These are phyloP conservation scores for Conringia planisiliqua DNA, from an alignment of 345 rosid genomes.

Conservation along the genomic window DNA sequence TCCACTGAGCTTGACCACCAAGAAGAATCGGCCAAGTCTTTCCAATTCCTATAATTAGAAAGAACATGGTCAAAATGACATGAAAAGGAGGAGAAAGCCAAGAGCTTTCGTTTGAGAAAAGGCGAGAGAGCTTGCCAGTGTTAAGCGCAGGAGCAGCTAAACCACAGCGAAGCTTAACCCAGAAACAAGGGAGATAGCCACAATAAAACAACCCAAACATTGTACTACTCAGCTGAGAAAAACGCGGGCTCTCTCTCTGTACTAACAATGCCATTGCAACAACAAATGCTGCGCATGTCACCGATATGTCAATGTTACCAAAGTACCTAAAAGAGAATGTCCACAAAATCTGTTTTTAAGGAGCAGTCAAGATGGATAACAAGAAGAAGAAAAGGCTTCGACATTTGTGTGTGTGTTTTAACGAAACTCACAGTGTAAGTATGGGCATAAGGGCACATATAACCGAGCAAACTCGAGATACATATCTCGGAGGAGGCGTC, in stretches of 20 bases:
- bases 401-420: background rate
- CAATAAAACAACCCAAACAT: slow-evolving; percentile 89
- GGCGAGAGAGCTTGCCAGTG: slow-evolving; percentile 54
- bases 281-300: slow-evolving; percentile 77
- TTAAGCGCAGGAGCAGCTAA: slow-evolving; percentile 77
- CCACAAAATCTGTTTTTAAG: background rate
- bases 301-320: slow-evolving; percentile 78
- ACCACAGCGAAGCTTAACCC: slow-evolving; percentile 91
- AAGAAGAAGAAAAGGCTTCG: background rate
- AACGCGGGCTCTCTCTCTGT: slow-evolving; percentile 85
- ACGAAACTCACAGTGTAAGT: slow-evolving; percentile 66
- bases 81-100: background rate
- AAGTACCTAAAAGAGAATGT: slow-evolving; percentile 50
- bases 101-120: background rate
- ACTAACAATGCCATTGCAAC: slow-evolving; percentile 79
- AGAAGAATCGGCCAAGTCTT: slow-evolving; percentile 74
- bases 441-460: slow-evolving; percentile 81
- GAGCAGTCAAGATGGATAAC: background rate
- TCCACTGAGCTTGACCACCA: slow-evolving; percentile 94
- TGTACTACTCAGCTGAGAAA: slow-evolving; percentile 86
- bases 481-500: slow-evolving; percentile 96
- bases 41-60: slow-evolving; percentile 44
- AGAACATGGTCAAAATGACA: slow-evolving; percentile 15
- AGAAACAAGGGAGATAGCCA: slow-evolving; percentile 92
- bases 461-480: slow-evolving; percentile 79